These are phyloP conservation scores for Yarrowia bubula DNA, from an alignment of 805 yeast genomes.

Conservation along the genomic window DNA sequence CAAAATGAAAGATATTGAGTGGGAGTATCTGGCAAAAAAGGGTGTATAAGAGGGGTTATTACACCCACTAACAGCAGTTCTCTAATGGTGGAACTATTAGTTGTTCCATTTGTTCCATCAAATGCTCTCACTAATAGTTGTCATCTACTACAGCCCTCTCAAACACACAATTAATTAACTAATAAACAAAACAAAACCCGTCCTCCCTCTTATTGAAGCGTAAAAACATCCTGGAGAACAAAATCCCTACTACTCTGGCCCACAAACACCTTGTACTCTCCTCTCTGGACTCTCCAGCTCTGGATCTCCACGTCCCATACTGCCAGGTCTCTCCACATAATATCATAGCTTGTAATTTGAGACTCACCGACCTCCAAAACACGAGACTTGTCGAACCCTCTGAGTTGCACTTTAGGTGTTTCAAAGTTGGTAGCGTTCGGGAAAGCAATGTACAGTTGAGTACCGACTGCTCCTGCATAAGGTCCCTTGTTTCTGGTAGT, in stretches of 20 bases:
- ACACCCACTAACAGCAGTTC: too few relatives aligned
- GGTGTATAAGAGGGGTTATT: too few relatives aligned
- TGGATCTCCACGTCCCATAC: constrained; percentile 56
- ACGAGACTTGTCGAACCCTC: constrained; percentile 58
- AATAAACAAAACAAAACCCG: too few relatives aligned
- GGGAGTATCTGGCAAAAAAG: too few relatives aligned
- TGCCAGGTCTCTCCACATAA: constrained; percentile 53
- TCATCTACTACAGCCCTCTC: too few relatives aligned
- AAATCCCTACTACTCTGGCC: constrained; percentile 40
- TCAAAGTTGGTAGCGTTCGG: constrained; percentile 40
- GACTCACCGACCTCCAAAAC: constrained; percentile 46
- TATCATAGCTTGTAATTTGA: constrained; percentile 40
- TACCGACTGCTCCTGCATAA: constrained; percentile 48
- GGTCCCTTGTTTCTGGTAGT: constrained; percentile 49
- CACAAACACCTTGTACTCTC: constrained; percentile 52
- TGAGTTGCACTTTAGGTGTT: constrained; percentile 52
- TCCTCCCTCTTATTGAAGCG: background rate
- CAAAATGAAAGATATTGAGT: too few relatives aligned
- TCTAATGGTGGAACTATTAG: too few relatives aligned
- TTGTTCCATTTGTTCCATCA: too few relatives aligned
- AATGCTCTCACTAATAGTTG: too few relatives aligned
- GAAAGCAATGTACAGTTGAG: constrained; percentile 53
- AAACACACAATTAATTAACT: too few relatives aligned
- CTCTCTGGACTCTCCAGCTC: constrained; percentile 59
- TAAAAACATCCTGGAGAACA: background rate